These are phyloP conservation scores for Coemansia sp. DNA, from an alignment of 192 early-diverging fungal species.

Conservation along the genomic window DNA sequence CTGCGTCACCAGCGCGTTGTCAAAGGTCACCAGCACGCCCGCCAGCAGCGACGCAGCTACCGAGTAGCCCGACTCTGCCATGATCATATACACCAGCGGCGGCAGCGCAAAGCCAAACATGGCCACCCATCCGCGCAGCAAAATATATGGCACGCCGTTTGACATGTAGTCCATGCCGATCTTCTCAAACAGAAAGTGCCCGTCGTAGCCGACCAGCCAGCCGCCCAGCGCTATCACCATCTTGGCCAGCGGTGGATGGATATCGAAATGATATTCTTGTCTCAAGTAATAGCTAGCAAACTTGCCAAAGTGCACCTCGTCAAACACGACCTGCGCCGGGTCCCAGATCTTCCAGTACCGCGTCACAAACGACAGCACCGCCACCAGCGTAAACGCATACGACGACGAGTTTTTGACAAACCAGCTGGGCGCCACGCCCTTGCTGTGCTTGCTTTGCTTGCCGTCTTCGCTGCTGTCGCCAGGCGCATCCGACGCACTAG, in stretches of 20 bases:
- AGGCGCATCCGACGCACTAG: background rate
- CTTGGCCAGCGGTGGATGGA: conserved; percentile 96
- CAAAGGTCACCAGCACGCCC: conserved; percentile 79
- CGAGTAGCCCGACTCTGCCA: conserved; percentile 86
- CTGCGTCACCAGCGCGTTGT: conserved; percentile 90
- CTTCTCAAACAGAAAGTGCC: conserved; percentile 91
- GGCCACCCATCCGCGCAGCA: conserved; percentile 77
- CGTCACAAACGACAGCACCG: conserved; percentile 58
- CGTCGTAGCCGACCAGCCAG: conserved; percentile 88
- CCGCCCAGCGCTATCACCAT: conserved; percentile 83
- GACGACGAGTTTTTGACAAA: conserved; percentile 36
- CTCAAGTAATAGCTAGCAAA: conserved; percentile 92
- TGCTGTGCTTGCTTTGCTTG: background rate
- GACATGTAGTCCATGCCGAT: conserved; percentile 89
- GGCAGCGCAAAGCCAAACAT: conserved; percentile 74
- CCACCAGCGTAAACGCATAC: conserved; percentile 35
- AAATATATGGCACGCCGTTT: conserved; percentile 88
- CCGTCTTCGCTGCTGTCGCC: background rate
- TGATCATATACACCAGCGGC: conserved; percentile 76
- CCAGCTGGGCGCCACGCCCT: background rate
- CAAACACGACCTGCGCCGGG: conserved; percentile 84
- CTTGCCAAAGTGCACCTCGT: conserved; percentile 99
- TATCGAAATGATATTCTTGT: conserved; percentile 92
- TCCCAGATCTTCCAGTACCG: conserved; percentile 70
- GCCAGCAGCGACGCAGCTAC: conserved; percentile 70